Conservation (phyloP, 2,329 filamentous ascomycete genomes). For the Furcasterigmium sp. region DNA sequence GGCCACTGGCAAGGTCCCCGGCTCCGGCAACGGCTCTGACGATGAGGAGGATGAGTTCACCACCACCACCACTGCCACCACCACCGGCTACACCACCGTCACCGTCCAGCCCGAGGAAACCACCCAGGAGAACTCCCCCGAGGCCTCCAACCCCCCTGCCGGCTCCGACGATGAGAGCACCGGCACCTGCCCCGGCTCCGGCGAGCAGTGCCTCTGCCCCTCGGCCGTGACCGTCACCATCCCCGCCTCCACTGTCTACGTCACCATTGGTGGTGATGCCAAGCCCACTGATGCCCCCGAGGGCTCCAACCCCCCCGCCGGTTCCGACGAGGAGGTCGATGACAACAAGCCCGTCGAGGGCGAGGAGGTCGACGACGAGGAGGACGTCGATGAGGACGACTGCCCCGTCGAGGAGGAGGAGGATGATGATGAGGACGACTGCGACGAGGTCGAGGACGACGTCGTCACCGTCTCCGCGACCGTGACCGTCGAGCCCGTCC, state of each 20-base stretch:
- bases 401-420: slow-evolving; percentile 8
- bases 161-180: slow-evolving; percentile 2
- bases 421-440: slow-evolving; percentile 10
- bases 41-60: slow-evolving; percentile 20
- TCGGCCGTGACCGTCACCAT: slow-evolving; percentile 15
- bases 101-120: slow-evolving; percentile 20
- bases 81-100: slow-evolving; percentile 27
- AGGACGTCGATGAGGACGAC: slow-evolving; percentile 9
- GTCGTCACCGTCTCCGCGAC: slow-evolving; percentile 26
- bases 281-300: slow-evolving; percentile 5
- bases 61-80: slow-evolving; percentile 31
- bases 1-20: slow-evolving; percentile 9
- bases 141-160: slow-evolving; percentile 3
- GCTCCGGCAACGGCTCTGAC: slow-evolving; percentile 5
- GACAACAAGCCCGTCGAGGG: slow-evolving; percentile 4
- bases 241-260: slow-evolving; percentile 20
- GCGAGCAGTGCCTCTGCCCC: slow-evolving; percentile 11
- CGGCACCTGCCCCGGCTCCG: slow-evolving; percentile 6
- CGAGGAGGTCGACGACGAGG: slow-evolving; percentile 7
- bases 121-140: slow-evolving; percentile 9
- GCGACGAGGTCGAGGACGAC: slow-evolving; percentile 11
- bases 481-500: slow-evolving; percentile 24
- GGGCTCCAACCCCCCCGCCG: too few relatives aligned
- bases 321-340: slow-evolving; percentile 6
- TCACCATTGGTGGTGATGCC: slow-evolving; percentile 14